These are phyloP conservation scores for Streptanthus diversifolius DNA, from an alignment of 345 rosid species.

Conservation along the genomic window DNA sequence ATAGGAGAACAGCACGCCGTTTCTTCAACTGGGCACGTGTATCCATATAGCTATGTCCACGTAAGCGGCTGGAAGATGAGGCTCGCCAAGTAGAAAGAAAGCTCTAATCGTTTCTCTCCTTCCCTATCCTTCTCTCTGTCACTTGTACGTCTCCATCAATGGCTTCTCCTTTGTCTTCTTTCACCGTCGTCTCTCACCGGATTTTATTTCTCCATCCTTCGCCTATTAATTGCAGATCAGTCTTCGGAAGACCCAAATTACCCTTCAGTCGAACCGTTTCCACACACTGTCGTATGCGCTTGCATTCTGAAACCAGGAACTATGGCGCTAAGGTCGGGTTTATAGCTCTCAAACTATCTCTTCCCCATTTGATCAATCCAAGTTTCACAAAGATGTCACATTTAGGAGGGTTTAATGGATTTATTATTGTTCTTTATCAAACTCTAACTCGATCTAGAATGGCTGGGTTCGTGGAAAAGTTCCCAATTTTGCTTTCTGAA, in stretches of 20 bases:
- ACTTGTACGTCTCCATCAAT: conserved; percentile 36
- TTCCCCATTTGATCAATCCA: background rate
- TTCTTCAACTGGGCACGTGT: background rate
- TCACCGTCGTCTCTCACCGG: conserved; percentile 35
- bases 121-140: conserved; percentile 19
- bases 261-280: conserved; percentile 17
- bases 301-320: conserved; percentile 36
- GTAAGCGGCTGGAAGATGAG: conserved; percentile 42
- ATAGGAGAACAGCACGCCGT: conserved; percentile 11
- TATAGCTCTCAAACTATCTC: background rate
- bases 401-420: background rate
- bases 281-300: conserved; percentile 22
- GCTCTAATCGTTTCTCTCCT: conserved; percentile 1
- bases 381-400: background rate
- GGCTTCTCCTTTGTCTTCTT: conserved; percentile 58
- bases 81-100: conserved; percentile 45
- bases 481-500: conserved; percentile 13
- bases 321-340: conserved; percentile 35
- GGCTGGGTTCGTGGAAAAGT: background rate
- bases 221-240: conserved; percentile 22
- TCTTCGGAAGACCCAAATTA: conserved; percentile 37
- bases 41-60: background rate
- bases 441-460: background rate
- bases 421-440: background rate
- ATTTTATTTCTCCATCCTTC: conserved; percentile 24